phyloP scores from a whole-genome alignment of 176 grass and related monocot species.

The Avena atlantica region DNA sequence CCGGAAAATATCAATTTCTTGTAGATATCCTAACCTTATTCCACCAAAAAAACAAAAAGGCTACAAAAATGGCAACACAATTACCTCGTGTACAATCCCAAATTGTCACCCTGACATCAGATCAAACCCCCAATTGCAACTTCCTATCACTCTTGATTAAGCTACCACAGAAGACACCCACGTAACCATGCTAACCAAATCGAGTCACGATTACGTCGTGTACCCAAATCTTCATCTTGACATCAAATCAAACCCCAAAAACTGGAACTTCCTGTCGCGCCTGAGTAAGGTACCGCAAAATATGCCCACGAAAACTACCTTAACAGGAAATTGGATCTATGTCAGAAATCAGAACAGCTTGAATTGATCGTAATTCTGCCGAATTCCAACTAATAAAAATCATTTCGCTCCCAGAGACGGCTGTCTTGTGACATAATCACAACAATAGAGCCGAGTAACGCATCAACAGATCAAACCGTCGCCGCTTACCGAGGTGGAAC shows the following conservation, averaged over 20 bases:
- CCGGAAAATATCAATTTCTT: background rate
- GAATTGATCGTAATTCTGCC: background rate
- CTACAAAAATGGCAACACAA: too few species aligned
- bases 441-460: background rate
- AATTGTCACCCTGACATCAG: too few species aligned
- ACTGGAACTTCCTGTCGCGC: background rate
- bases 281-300: background rate
- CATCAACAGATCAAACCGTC: background rate
- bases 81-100: too few species aligned
- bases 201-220: background rate
- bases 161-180: too few species aligned
- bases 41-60: too few species aligned
- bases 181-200: background rate
- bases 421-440: background rate
- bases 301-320: background rate
- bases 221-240: background rate
- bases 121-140: too few species aligned
- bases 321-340: background rate
- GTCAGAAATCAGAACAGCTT: background rate
- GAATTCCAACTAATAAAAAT: background rate
- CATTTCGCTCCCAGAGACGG: background rate
- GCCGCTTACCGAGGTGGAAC: slow-evolving; percentile 80
- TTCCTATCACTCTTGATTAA: too few species aligned
- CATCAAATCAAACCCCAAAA: slow-evolving; percentile 14
- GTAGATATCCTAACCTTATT: too few species aligned